A percentile compares a stretch with the other conserved stretches of the same genome.
Evolutionary conservation across 805 yeast species (phyloP).

Genomic region (Sugiyamaella smithiae): DNA sequence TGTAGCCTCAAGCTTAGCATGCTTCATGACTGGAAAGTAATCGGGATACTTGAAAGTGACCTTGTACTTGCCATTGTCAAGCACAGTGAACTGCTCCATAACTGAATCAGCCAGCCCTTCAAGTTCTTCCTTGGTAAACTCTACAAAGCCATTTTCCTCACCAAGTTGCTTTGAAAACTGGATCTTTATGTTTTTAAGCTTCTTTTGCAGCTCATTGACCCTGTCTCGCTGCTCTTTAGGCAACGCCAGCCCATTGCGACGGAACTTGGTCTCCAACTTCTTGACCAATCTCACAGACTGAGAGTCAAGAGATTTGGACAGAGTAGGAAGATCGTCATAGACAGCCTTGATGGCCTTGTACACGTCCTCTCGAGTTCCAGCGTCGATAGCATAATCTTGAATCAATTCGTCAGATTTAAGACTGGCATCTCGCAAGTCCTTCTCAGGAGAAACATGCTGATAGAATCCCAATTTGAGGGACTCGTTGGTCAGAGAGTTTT

Average conservation of each 20-base stretch:
- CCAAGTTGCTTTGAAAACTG: conserved; percentile 64
- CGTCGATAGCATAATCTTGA: conserved; percentile 59
- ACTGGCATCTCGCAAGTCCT: conserved; percentile 70
- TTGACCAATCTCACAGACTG: conserved; percentile 58
- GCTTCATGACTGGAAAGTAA: conserved; percentile 69
- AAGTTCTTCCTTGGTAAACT: conserved; percentile 62
- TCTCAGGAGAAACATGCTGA: conserved; percentile 65
- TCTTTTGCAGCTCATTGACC: conserved; percentile 57
- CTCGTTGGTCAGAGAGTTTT: conserved; percentile 47
- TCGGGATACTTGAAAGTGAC: conserved; percentile 85
- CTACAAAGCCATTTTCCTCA: conserved; percentile 61
- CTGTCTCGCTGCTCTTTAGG: conserved; percentile 52
- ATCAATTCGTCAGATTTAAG: conserved; percentile 57
- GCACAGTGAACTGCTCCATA: conserved; percentile 45
- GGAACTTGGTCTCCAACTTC: conserved; percentile 54
- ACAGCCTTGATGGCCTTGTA: conserved; percentile 57
- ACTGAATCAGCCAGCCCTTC: conserved; percentile 71
- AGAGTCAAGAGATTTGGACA: conserved; percentile 38
- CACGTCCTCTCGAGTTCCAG: conserved; percentile 63
- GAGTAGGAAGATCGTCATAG: conserved; percentile 36
- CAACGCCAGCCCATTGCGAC: conserved; percentile 67
- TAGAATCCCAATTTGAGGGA: conserved; percentile 60
- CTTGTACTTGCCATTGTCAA: conserved; percentile 46
- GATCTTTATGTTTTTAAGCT: conserved; percentile 54
- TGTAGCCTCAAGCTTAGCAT: conserved; percentile 61